A percentile compares a stretch with the other conserved stretches of the same genome.
These are phyloP conservation scores for Rubus idaeus DNA, from an alignment of 306 rosid species.

Conservation along the genomic window DNA sequence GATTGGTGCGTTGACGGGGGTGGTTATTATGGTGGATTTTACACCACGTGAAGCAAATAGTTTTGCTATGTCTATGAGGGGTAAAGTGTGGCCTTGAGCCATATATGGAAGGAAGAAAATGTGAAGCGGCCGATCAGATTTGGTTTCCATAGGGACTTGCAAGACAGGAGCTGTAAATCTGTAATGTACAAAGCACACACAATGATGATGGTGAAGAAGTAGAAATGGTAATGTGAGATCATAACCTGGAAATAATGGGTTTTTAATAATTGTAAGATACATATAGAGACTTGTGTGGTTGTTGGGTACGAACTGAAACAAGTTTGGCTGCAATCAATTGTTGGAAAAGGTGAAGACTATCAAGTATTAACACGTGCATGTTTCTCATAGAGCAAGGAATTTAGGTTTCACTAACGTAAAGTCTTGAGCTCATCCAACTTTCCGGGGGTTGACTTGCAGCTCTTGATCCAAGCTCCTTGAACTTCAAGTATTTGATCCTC, in stretches of 20 bases:
- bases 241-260: neutral
- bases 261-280: neutral
- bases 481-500: too few relatives aligned
- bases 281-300: neutral
- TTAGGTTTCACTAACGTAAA: too few relatives aligned
- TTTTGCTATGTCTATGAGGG: conserved; percentile 23
- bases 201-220: too few relatives aligned
- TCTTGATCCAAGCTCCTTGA: too few relatives aligned
- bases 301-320: neutral
- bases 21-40: conserved; percentile 27
- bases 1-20: neutral
- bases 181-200: neutral
- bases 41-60: conserved; percentile 14
- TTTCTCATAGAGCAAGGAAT: too few relatives aligned
- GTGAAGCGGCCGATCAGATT: conserved; percentile 8
- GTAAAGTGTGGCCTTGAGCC: conserved; percentile 31
- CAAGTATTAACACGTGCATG: too few relatives aligned
- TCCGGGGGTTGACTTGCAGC: too few relatives aligned
- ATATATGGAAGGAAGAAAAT: conserved; percentile 32
- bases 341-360: too few relatives aligned
- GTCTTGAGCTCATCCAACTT: too few relatives aligned
- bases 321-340: neutral
- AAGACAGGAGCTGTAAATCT: neutral
- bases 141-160: neutral
- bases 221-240: neutral